A percentile compares a stretch with the other conserved stretches of the same genome.
phyloP scores from a whole-genome alignment of 345 rosid genomes.

The Salix koriyanagi region DNA sequence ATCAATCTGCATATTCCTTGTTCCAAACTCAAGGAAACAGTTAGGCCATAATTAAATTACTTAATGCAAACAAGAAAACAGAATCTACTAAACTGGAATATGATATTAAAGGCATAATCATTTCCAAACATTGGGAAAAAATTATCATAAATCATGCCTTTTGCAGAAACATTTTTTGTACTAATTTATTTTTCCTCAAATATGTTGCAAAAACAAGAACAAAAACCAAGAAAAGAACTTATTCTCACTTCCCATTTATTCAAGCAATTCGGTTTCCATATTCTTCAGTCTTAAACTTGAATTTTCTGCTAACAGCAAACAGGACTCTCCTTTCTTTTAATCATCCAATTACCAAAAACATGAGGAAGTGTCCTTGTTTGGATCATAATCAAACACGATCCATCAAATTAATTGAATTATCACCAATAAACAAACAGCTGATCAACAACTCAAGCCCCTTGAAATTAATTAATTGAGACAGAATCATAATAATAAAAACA shows the following conservation, averaged over 20 bases:
- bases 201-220: not conserved
- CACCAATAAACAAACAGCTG: not conserved
- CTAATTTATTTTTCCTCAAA: not conserved
- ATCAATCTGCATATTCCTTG: constrained; percentile 10
- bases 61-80: not conserved
- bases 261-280: not conserved
- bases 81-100: not conserved
- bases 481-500: not conserved
- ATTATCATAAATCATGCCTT: not conserved
- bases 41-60: not conserved
- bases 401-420: not conserved
- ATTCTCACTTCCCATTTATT: not conserved
- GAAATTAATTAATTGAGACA: not conserved
- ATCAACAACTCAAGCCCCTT: not conserved
- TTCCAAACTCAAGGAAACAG: not conserved
- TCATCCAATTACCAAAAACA: not conserved
- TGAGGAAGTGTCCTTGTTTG: not conserved
- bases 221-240: not conserved
- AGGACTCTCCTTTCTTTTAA: not conserved
- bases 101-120: not conserved
- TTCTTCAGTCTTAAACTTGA: not conserved
- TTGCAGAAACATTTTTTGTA: not conserved
- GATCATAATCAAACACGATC: not conserved
- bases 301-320: not conserved
- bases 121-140: not conserved